Percentiles rank a stretch among this genome's conserved stretches.
Conservation (phyloP, 2,329 filamentous ascomycete species). For the Diaporthe longicolla region DNA sequence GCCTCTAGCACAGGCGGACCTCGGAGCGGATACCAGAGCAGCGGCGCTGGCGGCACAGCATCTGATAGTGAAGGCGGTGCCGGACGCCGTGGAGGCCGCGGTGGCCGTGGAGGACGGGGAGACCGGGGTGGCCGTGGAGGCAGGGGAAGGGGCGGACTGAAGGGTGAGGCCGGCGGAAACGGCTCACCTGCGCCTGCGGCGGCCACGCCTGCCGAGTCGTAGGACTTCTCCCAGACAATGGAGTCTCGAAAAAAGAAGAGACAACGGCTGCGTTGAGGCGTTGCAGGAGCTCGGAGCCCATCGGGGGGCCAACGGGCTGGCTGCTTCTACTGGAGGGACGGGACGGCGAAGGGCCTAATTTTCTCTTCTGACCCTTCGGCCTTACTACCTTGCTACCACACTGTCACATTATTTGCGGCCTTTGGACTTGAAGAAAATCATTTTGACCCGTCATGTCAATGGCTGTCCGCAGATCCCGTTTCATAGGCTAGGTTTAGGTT, state of each 20-base stretch:
- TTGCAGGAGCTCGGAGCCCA: conserved; percentile 15
- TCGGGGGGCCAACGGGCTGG: not conserved
- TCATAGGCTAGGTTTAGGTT: conserved; percentile 29
- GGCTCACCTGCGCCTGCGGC: conserved; percentile 67
- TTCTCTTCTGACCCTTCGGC: conserved; percentile 31
- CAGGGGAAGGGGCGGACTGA: conserved; percentile 69
- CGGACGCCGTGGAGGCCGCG: conserved; percentile 68
- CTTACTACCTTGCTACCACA: conserved; percentile 32
- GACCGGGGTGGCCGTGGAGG: conserved; percentile 72
- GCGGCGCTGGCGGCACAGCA: conserved; percentile 84
- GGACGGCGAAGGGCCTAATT: conserved; percentile 19
- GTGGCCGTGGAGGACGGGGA: conserved; percentile 68
- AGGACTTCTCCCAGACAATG: conserved; percentile 15
- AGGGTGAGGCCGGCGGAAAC: conserved; percentile 66
- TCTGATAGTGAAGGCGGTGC: conserved; percentile 74
- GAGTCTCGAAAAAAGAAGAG: conserved; percentile 17
- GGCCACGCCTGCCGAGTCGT: conserved; percentile 60
- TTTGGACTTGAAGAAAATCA: conserved; percentile 18
- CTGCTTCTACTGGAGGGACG: conserved; percentile 5
- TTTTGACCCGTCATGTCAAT: conserved; percentile 24
- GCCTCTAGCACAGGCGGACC: conserved; percentile 65
- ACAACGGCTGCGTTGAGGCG: conserved; percentile 28
- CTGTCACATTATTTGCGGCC: conserved; percentile 37
- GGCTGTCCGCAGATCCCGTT: conserved; percentile 27
- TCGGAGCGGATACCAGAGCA: conserved; percentile 86